phyloP scores from a whole-genome alignment of 768 basidiomycete species.

The Serpula lacrymans region DNA sequence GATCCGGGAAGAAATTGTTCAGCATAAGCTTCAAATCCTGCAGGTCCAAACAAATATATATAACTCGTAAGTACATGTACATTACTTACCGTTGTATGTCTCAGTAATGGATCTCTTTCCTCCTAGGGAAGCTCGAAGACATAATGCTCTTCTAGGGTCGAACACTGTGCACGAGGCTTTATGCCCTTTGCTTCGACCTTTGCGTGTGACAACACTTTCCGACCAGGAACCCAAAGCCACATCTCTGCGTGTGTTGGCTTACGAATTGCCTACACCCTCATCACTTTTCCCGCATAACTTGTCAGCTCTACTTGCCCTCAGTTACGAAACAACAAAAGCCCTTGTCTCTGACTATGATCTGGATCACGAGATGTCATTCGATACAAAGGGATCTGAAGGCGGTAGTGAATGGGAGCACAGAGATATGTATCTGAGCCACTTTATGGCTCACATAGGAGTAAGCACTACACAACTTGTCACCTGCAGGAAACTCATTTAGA shows the following conservation, averaged over 20 bases:
- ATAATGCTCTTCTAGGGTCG: slow-evolving; percentile 36
- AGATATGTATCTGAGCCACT: slow-evolving; percentile 37
- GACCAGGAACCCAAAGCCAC: slow-evolving; percentile 38
- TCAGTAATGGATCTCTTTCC: slow-evolving; percentile 4
- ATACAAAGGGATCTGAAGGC: too few relatives aligned
- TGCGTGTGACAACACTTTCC: too few relatives aligned
- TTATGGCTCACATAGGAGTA: slow-evolving; percentile 48
- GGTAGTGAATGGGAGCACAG: not conserved
- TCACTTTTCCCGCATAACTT: slow-evolving; percentile 47
- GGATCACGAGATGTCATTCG: too few relatives aligned
- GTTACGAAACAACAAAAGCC: slow-evolving; percentile 35
- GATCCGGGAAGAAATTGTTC: slow-evolving; percentile 36
- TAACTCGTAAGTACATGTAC: slow-evolving; percentile 49
- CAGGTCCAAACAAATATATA: slow-evolving; percentile 42
- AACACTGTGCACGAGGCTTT: slow-evolving; percentile 40
- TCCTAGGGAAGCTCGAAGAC: slow-evolving; percentile 44
- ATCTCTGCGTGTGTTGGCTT: slow-evolving; percentile 13
- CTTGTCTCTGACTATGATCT: slow-evolving; percentile 47
- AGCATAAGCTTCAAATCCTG: slow-evolving; percentile 40
- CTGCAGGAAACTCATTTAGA: slow-evolving; percentile 3
- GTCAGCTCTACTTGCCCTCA: slow-evolving; percentile 41
- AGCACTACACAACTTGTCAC: slow-evolving; percentile 21
- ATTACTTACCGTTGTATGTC: not conserved
- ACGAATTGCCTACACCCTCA: slow-evolving; percentile 36
- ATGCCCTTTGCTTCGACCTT: slow-evolving; percentile 48